These are phyloP conservation scores for Penicillium vulpinum DNA, from an alignment of 2,329 filamentous ascomycete species.

Conservation along the genomic window DNA sequence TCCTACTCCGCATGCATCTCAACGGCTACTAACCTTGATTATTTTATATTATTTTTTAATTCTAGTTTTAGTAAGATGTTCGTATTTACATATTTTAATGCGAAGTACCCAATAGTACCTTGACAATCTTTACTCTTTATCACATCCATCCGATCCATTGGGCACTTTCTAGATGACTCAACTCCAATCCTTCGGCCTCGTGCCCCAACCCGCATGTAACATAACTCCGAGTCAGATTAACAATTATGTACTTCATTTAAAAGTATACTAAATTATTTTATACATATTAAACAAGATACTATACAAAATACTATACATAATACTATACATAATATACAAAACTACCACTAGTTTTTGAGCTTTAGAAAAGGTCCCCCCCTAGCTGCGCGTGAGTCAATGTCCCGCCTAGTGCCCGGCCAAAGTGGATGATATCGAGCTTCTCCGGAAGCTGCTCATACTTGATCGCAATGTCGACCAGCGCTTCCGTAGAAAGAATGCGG, in stretches of 20 bases:
- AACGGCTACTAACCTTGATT: not conserved
- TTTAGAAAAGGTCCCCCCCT: no score
- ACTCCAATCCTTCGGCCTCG: slow-evolving; percentile 18
- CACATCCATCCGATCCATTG: no score
- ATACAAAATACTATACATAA: not conserved
- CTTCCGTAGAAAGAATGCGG: slow-evolving; percentile 30
- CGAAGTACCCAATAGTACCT: no score
- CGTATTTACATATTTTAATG: no score
- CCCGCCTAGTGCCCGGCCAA: slow-evolving; percentile 33
- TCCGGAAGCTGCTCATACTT: slow-evolving; percentile 37
- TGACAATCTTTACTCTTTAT: not conserved
- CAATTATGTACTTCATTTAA: not conserved
- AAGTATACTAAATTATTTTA: not conserved
- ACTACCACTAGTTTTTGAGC: no score
- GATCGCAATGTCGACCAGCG: slow-evolving; percentile 38
- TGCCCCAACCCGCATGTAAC: slow-evolving; percentile 5
- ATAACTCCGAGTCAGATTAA: not conserved
- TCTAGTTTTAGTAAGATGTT: no score
- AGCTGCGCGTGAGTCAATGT: slow-evolving; percentile 29
- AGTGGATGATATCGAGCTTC: slow-evolving; percentile 22
- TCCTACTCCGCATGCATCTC: not conserved
- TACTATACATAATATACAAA: no score
- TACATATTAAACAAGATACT: not conserved
- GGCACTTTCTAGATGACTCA: not conserved
- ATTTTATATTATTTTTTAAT: not conserved